These are phyloP conservation scores for Poa annua DNA, from an alignment of 176 grass and related monocot species.

Conservation along the genomic window DNA sequence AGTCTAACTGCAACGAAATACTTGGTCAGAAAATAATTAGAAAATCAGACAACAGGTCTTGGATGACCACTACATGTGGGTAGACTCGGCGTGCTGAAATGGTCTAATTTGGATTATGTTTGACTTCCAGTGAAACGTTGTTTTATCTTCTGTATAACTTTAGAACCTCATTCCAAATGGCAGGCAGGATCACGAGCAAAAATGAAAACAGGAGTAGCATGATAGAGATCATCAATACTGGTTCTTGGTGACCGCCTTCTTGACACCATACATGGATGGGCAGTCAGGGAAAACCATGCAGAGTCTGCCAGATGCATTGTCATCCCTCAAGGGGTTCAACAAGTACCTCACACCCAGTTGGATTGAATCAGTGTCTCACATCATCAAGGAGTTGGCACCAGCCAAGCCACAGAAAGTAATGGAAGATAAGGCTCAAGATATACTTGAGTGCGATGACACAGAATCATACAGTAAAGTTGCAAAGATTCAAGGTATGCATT, in stretches of 20 bases:
- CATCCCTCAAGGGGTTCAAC: constrained; percentile 70
- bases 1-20: constrained; percentile 35
- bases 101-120: constrained; percentile 27
- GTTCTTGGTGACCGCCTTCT: constrained; percentile 28
- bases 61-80: constrained; percentile 22
- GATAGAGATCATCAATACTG: constrained; percentile 25
- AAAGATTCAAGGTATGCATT: constrained; percentile 73
- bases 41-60: constrained; percentile 40
- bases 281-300: constrained; percentile 52
- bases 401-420: constrained; percentile 47
- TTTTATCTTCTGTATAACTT: constrained; percentile 13
- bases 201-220: constrained; percentile 30
- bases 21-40: constrained; percentile 34
- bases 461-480: constrained; percentile 51
- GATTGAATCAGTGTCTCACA: constrained; percentile 75
- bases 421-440: constrained; percentile 42
- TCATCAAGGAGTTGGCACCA: constrained; percentile 76
- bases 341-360: constrained; percentile 66
- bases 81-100: constrained; percentile 22
- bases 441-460: constrained; percentile 45
- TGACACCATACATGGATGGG: constrained; percentile 58
- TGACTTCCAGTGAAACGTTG: constrained; percentile 12
- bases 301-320: constrained; percentile 68
- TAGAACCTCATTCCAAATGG: constrained; percentile 32
- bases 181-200: constrained; percentile 38